phyloP scores from a whole-genome alignment of 139 green algal species.

The Picochlorum sp. region DNA sequence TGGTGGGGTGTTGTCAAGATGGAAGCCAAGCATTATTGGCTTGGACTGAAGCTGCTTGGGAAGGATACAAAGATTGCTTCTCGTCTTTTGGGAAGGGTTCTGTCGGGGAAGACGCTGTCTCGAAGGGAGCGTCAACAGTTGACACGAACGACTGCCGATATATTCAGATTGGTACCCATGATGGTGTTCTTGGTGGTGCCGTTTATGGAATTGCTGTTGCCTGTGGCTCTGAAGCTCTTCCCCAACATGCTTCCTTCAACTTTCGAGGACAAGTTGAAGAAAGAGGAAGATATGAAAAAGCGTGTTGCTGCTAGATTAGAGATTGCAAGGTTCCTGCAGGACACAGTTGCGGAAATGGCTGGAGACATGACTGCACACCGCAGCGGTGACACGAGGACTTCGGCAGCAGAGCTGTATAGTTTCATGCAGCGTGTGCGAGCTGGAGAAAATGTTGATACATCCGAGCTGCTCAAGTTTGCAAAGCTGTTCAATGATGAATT shows the following conservation, averaged over 20 bases:
- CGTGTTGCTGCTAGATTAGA: conserved; percentile 77
- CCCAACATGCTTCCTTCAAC: conserved; percentile 99
- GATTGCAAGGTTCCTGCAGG: conserved; percentile 93
- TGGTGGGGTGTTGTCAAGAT: conserved; percentile 75
- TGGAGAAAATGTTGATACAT: conserved; percentile 72
- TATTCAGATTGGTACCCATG: conserved; percentile 92
- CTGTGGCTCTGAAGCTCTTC: conserved; percentile 90
- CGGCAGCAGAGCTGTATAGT: conserved; percentile 67
- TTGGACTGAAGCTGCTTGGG: conserved; percentile 86
- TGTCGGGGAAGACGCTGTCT: conserved; percentile 39
- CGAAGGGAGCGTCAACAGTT: conserved; percentile 80
- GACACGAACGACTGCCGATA: conserved; percentile 89
- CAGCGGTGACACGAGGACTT: conserved; percentile 46
- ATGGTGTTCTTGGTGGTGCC: conserved; percentile 82
- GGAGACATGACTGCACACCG: conserved; percentile 71
- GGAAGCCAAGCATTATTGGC: conserved; percentile 90
- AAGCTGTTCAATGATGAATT: conserved; percentile 98
- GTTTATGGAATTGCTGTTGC: conserved; percentile 96
- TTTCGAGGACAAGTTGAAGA: conserved; percentile 91
- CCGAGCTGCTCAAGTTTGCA: conserved; percentile 86
- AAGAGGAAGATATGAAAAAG: conserved; percentile 94
- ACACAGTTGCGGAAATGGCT: conserved; percentile 96
- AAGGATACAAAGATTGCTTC: conserved; percentile 77
- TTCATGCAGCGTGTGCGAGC: conserved; percentile 84
- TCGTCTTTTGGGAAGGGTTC: conserved; percentile 56